Evolutionary conservation across 768 basidiomycete genomes (phyloP), one percentile per base, ranked within the genome.

Genomic region (Holtermannia corniformis): DNA sequence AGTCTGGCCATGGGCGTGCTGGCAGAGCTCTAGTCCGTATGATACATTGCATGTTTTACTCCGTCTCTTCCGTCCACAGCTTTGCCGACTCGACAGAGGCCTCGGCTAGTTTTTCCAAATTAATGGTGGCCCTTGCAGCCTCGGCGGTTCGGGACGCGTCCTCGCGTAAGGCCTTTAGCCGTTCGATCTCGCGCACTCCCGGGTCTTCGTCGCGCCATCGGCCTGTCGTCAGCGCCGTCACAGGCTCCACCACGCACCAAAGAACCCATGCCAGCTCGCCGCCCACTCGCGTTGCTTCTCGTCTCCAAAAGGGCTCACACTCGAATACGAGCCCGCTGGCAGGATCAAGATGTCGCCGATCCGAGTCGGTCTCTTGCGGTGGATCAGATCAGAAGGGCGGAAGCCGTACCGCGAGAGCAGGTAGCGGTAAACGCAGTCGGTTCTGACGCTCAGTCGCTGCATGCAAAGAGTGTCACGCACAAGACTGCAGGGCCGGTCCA

Each of bases 1-100:
- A 92, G 86, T 68, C 74, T 96, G 57, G 92, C 87, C 40, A 93
- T 90, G 61, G 93, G 93, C 83, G 78, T 96, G 56, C 78, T 95
- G 57, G 88, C 89, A 52, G 91, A 96, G 76, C 76, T 95, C 63
- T 91, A 70, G 59, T 22, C n/a, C n/a, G n/a, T n/a, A n/a, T n/a
- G n/a, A 37, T 37, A 16, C 32, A 37, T 37, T 37, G n/a, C 32
- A 37, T 37, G 32, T 37, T 16, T 7, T 37, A n/a, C n/a, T n/a
- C n/a, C n/a, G n/a, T n/a, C n/a, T n/a, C n/a, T n/a, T n/a, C n/a
- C n/a, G n/a, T n/a, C n/a, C n/a, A n/a, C n/a, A n/a, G n/a, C n/a
- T n/a, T n/a, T n/a, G n/a, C n/a, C n/a, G n/a, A n/a, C n/a, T n/a
- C n/a, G n/a, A n/a, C n/a, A n/a, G n/a, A n/a, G n/a, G n/a, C n/a